phyloP scores from a whole-genome alignment of 1,139 yeast species.

The Geotrichum siamense region DNA sequence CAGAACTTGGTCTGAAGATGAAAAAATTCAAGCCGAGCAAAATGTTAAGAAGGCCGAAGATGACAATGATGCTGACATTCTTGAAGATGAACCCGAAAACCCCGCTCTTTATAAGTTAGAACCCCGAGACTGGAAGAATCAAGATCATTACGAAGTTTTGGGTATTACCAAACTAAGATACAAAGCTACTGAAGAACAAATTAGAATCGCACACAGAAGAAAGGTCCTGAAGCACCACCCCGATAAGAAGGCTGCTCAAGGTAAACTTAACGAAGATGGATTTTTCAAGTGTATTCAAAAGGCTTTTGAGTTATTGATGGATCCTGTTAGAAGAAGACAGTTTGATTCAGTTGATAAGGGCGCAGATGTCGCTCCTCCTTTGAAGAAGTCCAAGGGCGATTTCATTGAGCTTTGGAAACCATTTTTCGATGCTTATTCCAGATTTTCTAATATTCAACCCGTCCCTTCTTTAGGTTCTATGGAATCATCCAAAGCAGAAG shows the following conservation, averaged over 20 bases:
- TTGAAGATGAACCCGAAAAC: constrained; percentile 66
- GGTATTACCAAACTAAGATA: constrained; percentile 88
- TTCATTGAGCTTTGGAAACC: constrained; percentile 92
- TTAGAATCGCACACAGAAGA: constrained; percentile 94
- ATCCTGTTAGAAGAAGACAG: constrained; percentile 80
- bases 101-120: constrained; percentile 72
- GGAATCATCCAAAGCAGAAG: constrained; percentile 68
- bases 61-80: constrained; percentile 63
- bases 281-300: constrained; percentile 97
- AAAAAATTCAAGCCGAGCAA: constrained; percentile 85
- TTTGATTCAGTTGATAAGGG: constrained; percentile 89
- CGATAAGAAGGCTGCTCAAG: constrained; percentile 89
- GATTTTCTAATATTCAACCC: constrained; percentile 88
- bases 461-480: constrained; percentile 73
- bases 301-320: constrained; percentile 86
- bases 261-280: constrained; percentile 89
- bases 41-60: constrained; percentile 71
- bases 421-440: constrained; percentile 79
- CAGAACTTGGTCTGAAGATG: constrained; percentile 98
- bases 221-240: constrained; percentile 97
- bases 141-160: constrained; percentile 92
- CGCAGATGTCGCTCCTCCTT: constrained; percentile 80
- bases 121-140: constrained; percentile 97
- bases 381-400: constrained; percentile 47
- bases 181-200: constrained; percentile 87